These are phyloP conservation scores for Thermomucor indicae-seudaticae DNA, from an alignment of 371 early-diverging fungal species.

Conservation along the genomic window DNA sequence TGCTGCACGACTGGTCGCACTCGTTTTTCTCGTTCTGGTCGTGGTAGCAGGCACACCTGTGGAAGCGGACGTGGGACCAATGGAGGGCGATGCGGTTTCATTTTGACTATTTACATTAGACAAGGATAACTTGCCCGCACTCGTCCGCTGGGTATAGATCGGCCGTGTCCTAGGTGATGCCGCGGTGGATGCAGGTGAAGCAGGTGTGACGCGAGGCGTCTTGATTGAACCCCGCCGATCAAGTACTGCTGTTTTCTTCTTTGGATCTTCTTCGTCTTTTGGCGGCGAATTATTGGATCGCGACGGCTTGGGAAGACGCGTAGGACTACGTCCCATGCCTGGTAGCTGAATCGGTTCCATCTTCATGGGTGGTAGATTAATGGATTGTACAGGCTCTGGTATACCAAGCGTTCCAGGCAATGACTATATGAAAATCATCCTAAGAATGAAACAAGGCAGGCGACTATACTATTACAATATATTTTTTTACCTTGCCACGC, in stretches of 20 bases:
- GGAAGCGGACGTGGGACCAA: slow-evolving; percentile 5
- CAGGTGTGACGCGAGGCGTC: slow-evolving; percentile 15
- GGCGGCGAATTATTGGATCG: not conserved
- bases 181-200: slow-evolving; percentile 9
- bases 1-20: slow-evolving; percentile 1
- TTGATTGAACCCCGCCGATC: slow-evolving; percentile 16
- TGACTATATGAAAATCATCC: slow-evolving; percentile 24
- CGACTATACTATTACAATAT: too few species aligned
- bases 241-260: slow-evolving; percentile 2
- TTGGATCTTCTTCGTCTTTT: not conserved
- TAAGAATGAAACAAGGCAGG: too few species aligned
- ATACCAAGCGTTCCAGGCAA: slow-evolving; percentile 45
- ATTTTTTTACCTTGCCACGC: slow-evolving; percentile 37
- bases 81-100: slow-evolving; percentile 6
- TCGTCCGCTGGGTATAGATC: slow-evolving; percentile 4
- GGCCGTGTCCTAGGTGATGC: slow-evolving; percentile 6
- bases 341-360: slow-evolving; percentile 36
- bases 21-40: slow-evolving; percentile 4
- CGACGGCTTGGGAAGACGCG: slow-evolving; percentile 21
- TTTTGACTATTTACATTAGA: slow-evolving; percentile 10
- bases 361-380: slow-evolving; percentile 48
- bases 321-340: slow-evolving; percentile 15
- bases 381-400: slow-evolving; percentile 36
- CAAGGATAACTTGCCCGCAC: slow-evolving; percentile 13
- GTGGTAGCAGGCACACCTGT: slow-evolving; percentile 3